Evolutionary conservation across 768 basidiomycete genomes (phyloP), one percentile per base, ranked within the genome.

Genomic region (Suillus paluster): DNA sequence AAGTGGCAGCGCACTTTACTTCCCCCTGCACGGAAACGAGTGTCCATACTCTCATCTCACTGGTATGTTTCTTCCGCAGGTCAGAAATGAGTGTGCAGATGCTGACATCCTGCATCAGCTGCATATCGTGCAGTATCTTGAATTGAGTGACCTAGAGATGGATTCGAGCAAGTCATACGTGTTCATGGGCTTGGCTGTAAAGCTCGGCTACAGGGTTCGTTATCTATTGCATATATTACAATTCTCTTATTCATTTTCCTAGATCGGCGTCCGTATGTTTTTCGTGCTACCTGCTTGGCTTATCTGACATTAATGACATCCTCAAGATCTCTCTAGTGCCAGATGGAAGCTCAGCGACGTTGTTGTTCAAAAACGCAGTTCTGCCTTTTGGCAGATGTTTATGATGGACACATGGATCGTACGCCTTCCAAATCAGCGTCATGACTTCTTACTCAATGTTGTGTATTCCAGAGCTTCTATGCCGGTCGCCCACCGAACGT

Each of bases 331-430:
- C 39, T 82, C 87, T 60, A 81, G 85, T 55, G 75, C 79, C 7
- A 79, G 86, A 30, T 91, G 89, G 85, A 81, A 84, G 33, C 76
- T 91, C 6, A 77, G 80, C 19, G 77, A 80, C 30, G 71, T 74
- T 23, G 71, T 78, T 44, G 70, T 77, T 19, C 77, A 85, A 61
- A 76, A 79, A 59, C 83, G 90, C 19, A 81, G 78, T 58, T 78
- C 78, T 23, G 74, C 88, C 12, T 91, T 90, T 69, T 92, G 89
- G 88, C 84, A 87, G 53, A 70, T 91, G n/a, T 90, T 88, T 67
- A 66, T 78, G 27, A 69, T 83, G 33, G 90, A 91, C 66, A 86
- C 86, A 0, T 85, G 84, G 80, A 73, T 83, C 42, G 90, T 91
- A 66, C 75, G 65, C 34, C 17, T 58, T 64, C 2, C 14, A 42